These are phyloP conservation scores for Umbilicaria muhlenbergii DNA, from an alignment of 495 filamentous ascomycete genomes.

Conservation along the genomic window DNA sequence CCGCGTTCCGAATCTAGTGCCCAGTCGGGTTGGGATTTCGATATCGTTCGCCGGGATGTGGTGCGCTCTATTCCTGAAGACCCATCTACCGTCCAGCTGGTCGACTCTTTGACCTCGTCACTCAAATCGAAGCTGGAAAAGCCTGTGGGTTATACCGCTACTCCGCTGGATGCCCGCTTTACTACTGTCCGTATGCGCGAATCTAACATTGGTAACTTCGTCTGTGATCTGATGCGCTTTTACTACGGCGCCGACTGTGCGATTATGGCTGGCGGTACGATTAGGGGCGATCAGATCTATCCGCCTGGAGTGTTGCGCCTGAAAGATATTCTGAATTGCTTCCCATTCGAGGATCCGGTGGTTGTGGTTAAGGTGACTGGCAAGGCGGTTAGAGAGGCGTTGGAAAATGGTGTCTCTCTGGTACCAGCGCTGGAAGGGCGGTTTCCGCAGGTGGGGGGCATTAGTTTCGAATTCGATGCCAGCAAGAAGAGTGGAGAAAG, in stretches of 20 bases:
- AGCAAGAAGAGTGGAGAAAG: conserved; percentile 39
- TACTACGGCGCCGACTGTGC: conserved; percentile 68
- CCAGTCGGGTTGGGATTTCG: conserved; percentile 50
- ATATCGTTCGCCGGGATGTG: conserved; percentile 59
- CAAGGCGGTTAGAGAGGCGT: conserved; percentile 48
- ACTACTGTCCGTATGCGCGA: conserved; percentile 61
- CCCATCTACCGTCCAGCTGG: conserved; percentile 33
- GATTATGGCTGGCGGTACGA: conserved; percentile 78
- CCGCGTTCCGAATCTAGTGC: conserved; percentile 27
- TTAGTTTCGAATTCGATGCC: conserved; percentile 54
- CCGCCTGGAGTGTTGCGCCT: conserved; percentile 58
- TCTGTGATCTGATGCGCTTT: conserved; percentile 76
- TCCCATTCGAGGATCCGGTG: conserved; percentile 86
- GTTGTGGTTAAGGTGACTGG: conserved; percentile 58
- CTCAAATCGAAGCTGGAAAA: conserved; percentile 64
- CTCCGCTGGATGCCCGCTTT: conserved; percentile 71
- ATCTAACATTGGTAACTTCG: conserved; percentile 78
- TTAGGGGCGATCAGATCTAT: conserved; percentile 81
- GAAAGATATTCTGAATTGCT: conserved; percentile 65
- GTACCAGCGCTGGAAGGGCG: conserved; percentile 70
- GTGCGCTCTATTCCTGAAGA: conserved; percentile 50
- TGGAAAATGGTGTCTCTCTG: conserved; percentile 68
- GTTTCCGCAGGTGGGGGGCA: conserved; percentile 66
- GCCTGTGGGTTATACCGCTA: conserved; percentile 65
- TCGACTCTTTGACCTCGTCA: conserved; percentile 49